Evolutionary conservation across 345 rosid species (phyloP).

Genomic region (Gossypium herbaceum): DNA sequence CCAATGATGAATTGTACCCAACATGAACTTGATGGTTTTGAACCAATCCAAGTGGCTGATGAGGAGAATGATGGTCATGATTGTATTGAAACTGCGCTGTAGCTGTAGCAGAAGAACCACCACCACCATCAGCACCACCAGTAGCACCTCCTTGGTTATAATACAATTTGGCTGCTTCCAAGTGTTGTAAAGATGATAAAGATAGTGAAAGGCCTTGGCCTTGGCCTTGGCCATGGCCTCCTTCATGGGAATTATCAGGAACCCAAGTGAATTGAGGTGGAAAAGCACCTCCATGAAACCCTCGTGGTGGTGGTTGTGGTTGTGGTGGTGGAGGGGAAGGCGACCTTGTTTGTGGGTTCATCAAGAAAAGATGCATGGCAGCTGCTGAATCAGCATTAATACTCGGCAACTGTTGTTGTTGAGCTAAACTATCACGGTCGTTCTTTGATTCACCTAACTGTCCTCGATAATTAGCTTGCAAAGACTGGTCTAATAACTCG

Average conservation of each 20-base stretch:
- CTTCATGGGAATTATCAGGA: conserved; percentile 40
- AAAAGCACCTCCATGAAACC: conserved; percentile 30
- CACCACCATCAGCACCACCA: conserved; percentile 10
- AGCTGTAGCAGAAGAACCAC: conserved; percentile 30
- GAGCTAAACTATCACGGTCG: conserved; percentile 31
- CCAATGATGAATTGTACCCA: conserved; percentile 53
- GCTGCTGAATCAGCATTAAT: conserved; percentile 69
- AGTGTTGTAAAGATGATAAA: conserved; percentile 69
- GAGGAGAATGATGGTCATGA: conserved; percentile 14
- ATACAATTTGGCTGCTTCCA: conserved; percentile 71
- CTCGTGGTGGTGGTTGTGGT: conserved; percentile 50
- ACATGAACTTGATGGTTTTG: conserved; percentile 42
- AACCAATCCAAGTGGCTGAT: conserved; percentile 29
- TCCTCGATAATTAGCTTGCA: conserved; percentile 28
- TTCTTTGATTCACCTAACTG: conserved; percentile 35
- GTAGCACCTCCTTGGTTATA: conserved; percentile 35
- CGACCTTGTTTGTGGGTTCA: conserved; percentile 80
- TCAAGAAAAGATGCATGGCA: conserved; percentile 88
- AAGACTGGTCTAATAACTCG: conserved; percentile 32
- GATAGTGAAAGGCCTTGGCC: conserved; percentile 94
- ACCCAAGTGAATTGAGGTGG: conserved; percentile 65
- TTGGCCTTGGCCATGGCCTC: conserved; percentile 28
- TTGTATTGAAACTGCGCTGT: conserved; percentile 43
- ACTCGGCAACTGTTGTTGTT: conserved; percentile 51
- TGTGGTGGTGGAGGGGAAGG: conserved; percentile 58